These are phyloP conservation scores for Boletus patriciae DNA, from an alignment of 768 basidiomycete species.

Conservation along the genomic window DNA sequence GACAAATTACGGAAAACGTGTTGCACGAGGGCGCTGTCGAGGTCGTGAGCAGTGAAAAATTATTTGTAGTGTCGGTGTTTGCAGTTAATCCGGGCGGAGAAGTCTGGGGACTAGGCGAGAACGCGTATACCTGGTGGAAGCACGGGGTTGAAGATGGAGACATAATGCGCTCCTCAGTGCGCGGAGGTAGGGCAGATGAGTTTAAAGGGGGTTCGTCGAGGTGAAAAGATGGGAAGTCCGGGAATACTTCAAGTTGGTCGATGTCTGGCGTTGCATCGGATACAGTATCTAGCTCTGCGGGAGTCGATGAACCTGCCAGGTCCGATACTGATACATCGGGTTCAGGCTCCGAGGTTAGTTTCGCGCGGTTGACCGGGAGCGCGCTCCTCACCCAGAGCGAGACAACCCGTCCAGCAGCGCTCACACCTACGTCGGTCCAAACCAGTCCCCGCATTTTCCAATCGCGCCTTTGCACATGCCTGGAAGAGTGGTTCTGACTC, in stretches of 20 bases:
- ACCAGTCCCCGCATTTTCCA: too few species aligned
- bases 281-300: neutral
- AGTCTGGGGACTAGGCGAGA: conserved; percentile 83
- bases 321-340: conserved; percentile 11
- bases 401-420: conserved; percentile 90
- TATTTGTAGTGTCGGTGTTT: conserved; percentile 94
- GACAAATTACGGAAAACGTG: conserved; percentile 88
- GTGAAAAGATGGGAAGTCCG: conserved; percentile 30
- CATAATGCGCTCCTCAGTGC: conserved; percentile 63
- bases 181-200: conserved; percentile 25
- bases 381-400: conserved; percentile 88
- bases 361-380: conserved; percentile 28
- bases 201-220: conserved; percentile 43
- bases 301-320: neutral
- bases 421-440: conserved; percentile 72
- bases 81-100: conserved; percentile 91
- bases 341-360: neutral
- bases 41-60: conserved; percentile 72
- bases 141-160: conserved; percentile 78
- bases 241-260: neutral
- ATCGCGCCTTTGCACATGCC: too few species aligned
- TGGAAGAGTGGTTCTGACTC: too few species aligned
- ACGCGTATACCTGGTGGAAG: conserved; percentile 89
- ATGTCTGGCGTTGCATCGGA: conserved; percentile 3
- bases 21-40: conserved; percentile 76